Evolutionary conservation across 2,329 filamentous ascomycete species (phyloP).

Genomic region (Pseudofabraea citricarpa): DNA sequence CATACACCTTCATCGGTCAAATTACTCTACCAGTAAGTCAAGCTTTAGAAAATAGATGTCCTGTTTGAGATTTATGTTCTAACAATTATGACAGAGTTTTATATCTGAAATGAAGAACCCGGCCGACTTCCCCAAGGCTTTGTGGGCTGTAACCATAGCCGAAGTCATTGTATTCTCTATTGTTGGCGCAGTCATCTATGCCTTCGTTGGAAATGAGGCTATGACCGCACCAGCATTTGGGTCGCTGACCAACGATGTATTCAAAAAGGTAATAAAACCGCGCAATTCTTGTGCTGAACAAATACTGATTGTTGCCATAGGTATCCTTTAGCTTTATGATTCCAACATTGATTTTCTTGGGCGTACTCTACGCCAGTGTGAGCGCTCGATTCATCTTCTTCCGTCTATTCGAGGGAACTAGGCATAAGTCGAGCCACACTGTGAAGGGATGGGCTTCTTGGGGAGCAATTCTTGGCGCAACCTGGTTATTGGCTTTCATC

Average conservation of each 20-base stretch:
- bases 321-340: conserved; percentile 93
- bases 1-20: conserved; percentile 93
- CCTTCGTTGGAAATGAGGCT: conserved; percentile 86
- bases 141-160: conserved; percentile 85
- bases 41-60: too few relatives aligned
- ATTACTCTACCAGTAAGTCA: conserved; percentile 90
- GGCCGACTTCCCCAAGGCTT: conserved; percentile 84
- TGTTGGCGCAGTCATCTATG: conserved; percentile 77
- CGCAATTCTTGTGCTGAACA: too few relatives aligned
- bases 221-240: conserved; percentile 85
- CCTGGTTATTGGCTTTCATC: conserved; percentile 86
- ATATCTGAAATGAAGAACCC: conserved; percentile 87
- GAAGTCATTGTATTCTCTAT: conserved; percentile 83
- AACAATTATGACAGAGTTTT: too few relatives aligned
- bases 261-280: too few relatives aligned
- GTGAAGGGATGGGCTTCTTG: conserved; percentile 75
- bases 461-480: conserved; percentile 66
- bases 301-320: too few relatives aligned
- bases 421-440: conserved; percentile 78
- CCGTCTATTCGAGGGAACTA: conserved; percentile 74
- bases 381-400: conserved; percentile 90
- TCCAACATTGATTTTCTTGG: conserved; percentile 87
- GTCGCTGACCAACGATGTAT: conserved; percentile 66
- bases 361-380: conserved; percentile 85
- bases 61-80: too few relatives aligned